Evolutionary conservation across 192 early-diverging fungal species (phyloP).

Genomic region (Phlyctochytrium planicorne): DNA sequence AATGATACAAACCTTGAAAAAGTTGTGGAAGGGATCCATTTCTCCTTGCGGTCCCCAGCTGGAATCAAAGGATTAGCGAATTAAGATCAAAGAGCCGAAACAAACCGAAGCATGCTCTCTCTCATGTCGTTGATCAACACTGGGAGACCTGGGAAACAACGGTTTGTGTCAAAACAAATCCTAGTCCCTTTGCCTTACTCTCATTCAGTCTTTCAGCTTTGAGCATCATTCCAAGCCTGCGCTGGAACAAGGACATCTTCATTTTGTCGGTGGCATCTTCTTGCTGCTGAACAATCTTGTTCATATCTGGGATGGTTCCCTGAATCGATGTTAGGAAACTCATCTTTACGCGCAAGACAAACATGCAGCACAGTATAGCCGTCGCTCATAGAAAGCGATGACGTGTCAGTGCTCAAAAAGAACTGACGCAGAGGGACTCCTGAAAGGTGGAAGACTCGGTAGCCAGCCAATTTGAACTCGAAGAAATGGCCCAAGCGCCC

Average conservation of each 20-base stretch:
- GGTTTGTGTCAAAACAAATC: too few relatives aligned
- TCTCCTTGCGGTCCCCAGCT: not conserved
- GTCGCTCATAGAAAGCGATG: not conserved
- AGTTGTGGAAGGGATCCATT: slow-evolving; percentile 4
- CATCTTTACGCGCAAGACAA: not conserved
- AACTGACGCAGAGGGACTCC: not conserved
- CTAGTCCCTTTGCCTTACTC: too few relatives aligned
- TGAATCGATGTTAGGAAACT: not conserved
- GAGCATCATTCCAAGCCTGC: not conserved
- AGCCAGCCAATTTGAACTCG: not conserved
- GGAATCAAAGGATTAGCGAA: too few relatives aligned
- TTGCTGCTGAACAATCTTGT: not conserved
- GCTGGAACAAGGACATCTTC: not conserved
- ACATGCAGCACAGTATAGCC: not conserved
- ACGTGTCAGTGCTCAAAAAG: not conserved
- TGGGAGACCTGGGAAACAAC: too few relatives aligned
- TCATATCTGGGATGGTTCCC: too few relatives aligned
- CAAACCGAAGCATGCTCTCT: not conserved
- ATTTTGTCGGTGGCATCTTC: not conserved
- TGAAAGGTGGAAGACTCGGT: not conserved
- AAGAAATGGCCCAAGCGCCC: not conserved
- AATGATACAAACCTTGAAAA: not conserved
- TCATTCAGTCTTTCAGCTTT: not conserved
- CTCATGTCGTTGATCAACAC: not conserved
- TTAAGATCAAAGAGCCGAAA: too few relatives aligned